Percentiles rank a stretch among this genome's conserved stretches.
Conservation (phyloP, 352 stramenopile species). For the Elongisporangium anandrum region DNA sequence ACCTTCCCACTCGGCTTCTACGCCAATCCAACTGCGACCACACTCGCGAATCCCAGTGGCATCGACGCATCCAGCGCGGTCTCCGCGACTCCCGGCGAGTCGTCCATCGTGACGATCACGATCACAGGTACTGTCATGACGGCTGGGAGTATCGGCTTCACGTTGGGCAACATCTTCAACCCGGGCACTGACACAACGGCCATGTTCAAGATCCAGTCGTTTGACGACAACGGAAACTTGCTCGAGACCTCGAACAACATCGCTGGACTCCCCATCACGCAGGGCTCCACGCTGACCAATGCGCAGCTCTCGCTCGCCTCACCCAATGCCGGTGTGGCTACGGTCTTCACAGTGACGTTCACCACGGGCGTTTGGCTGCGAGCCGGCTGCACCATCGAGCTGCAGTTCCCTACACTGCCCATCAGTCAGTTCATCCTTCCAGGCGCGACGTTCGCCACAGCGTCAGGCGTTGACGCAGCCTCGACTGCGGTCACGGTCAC, state of each 20-base stretch:
- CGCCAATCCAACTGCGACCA: conserved; percentile 15
- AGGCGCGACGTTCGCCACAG: conserved; percentile 11
- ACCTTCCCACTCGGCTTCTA: conserved; percentile 50
- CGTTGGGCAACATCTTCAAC: conserved; percentile 48
- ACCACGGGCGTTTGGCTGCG: conserved; percentile 37
- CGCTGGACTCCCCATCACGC: conserved; percentile 21
- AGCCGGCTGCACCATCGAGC: conserved; percentile 28
- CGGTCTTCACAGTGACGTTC: conserved; percentile 32
- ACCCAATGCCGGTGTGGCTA: conserved; percentile 21
- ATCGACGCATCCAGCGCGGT: conserved; percentile 24
- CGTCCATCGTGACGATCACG: conserved; percentile 22
- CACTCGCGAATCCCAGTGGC: conserved; percentile 14
- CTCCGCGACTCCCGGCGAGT: conserved; percentile 11
- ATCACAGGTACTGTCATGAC: conserved; percentile 15
- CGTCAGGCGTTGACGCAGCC: conserved; percentile 16
- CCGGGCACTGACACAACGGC: conserved; percentile 38
- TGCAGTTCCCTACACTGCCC: conserved; percentile 37
- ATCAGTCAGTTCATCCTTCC: conserved; percentile 35
- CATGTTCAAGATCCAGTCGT: conserved; percentile 27
- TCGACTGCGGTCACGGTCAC: conserved; percentile 16
- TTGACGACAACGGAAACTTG: conserved; percentile 5
- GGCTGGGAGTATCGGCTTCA: conserved; percentile 33
- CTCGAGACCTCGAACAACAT: conserved; percentile 35
- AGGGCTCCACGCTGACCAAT: conserved; percentile 12
- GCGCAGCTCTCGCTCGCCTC: conserved; percentile 24